These are phyloP conservation scores for Nicotiana rustica DNA, from an alignment of 305 asterid species.

Conservation along the genomic window DNA sequence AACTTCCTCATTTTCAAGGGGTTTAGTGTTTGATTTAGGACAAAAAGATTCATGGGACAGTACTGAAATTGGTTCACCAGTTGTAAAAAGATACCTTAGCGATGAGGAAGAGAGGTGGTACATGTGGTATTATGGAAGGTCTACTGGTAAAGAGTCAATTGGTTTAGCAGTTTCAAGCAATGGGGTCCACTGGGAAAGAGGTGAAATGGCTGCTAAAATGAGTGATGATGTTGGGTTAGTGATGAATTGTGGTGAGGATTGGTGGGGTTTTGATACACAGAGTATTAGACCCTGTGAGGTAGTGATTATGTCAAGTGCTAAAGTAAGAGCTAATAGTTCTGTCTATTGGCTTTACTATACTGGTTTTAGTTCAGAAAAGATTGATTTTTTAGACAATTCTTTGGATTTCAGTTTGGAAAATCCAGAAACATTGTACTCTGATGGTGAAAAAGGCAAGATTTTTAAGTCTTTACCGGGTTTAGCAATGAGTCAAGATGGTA, in stretches of 20 bases:
- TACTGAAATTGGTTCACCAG: slow-evolving; percentile 85
- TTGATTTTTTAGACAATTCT: slow-evolving; percentile 39
- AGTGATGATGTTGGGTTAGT: slow-evolving; percentile 75
- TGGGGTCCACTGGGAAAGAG: slow-evolving; percentile 93
- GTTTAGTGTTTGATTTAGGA: slow-evolving; percentile 75
- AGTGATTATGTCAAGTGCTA: slow-evolving; percentile 77
- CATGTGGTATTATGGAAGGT: slow-evolving; percentile 83
- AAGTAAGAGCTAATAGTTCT: slow-evolving; percentile 61
- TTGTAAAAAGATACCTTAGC: slow-evolving; percentile 78
- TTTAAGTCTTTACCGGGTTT: slow-evolving; percentile 78
- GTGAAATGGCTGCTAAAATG: slow-evolving; percentile 54
- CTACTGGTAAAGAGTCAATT: slow-evolving; percentile 51
- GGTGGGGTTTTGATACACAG: slow-evolving; percentile 94
- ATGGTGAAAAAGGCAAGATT: slow-evolving; percentile 33
- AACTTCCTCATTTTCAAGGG: slow-evolving; percentile 59
- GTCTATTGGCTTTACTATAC: slow-evolving; percentile 92
- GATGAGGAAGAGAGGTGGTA: slow-evolving; percentile 94
- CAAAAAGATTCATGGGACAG: slow-evolving; percentile 69
- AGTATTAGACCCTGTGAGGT: slow-evolving; percentile 76
- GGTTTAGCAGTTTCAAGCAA: slow-evolving; percentile 87
- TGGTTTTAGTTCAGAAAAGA: slow-evolving; percentile 55
- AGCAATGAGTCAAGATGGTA: slow-evolving; percentile 95
- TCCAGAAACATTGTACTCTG: slow-evolving; percentile 33
- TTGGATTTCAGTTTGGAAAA: slow-evolving; percentile 37
- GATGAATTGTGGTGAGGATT: slow-evolving; percentile 68